Conservation (phyloP, 2,329 filamentous ascomycete species). For the Calonectria crousiana region DNA sequence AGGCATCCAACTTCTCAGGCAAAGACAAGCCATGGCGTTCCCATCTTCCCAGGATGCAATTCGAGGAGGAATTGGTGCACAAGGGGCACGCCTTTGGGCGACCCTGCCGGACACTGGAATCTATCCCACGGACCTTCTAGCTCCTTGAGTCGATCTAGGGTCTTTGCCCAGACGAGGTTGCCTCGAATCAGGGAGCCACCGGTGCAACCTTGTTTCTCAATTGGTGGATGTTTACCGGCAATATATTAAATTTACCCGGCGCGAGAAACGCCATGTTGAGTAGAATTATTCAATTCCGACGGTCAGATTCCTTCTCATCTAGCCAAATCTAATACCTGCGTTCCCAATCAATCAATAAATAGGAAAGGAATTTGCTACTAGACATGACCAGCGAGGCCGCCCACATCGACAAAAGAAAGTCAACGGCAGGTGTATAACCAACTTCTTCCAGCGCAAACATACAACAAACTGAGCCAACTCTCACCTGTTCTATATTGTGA, state of each 20-base stretch:
- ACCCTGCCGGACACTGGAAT: slow-evolving; percentile 19
- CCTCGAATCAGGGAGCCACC: background rate
- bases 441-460: background rate
- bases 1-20: background rate
- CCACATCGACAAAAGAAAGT: background rate
- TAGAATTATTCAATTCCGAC: background rate
- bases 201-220: slow-evolving; percentile 15
- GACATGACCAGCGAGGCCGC: background rate
- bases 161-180: slow-evolving; percentile 21
- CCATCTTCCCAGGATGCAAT: background rate
- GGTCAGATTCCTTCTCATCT: background rate
- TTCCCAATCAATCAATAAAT: background rate
- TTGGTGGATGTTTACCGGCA: slow-evolving; percentile 16
- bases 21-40: background rate
- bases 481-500: background rate
- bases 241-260: slow-evolving; percentile 13
- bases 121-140: slow-evolving; percentile 18
- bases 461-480: background rate
- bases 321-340: background rate
- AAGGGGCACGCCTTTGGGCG: background rate
- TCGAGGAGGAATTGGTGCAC: background rate
- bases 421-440: background rate
- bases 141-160: slow-evolving; percentile 22
- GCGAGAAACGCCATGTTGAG: slow-evolving; percentile 5
- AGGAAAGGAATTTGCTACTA: background rate